These are phyloP conservation scores for Arthonia radiata DNA, from an alignment of 495 filamentous ascomycete genomes.

Conservation along the genomic window DNA sequence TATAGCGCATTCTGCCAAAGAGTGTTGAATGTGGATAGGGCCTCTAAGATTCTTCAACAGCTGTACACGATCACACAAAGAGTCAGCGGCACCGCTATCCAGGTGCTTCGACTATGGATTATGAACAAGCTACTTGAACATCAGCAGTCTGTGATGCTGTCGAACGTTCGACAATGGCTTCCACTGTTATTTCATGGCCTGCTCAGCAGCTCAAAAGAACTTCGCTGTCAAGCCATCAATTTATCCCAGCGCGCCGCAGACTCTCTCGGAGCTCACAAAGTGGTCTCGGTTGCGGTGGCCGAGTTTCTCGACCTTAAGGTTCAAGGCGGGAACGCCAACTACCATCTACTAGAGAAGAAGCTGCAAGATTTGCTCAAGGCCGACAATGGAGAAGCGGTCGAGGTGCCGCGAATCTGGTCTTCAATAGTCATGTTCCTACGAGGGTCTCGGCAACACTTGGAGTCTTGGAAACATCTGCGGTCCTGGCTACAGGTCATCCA, in stretches of 20 bases:
- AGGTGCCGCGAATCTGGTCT: conserved; percentile 80
- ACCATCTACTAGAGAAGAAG: conserved; percentile 45
- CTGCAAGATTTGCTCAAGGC: no score
- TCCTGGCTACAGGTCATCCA: conserved; percentile 57
- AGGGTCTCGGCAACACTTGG: conserved; percentile 29
- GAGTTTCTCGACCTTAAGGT: conserved; percentile 34
- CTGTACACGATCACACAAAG: conserved; percentile 48
- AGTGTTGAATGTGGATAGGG: conserved; percentile 43
- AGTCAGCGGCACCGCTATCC: conserved; percentile 51
- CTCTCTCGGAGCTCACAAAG: conserved; percentile 34
- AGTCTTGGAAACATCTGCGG: conserved; percentile 46
- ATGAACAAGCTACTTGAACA: conserved; percentile 54
- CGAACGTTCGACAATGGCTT: conserved; percentile 42
- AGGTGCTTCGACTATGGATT: conserved; percentile 44
- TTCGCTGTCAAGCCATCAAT: conserved; percentile 43
- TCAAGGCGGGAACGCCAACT: conserved; percentile 33
- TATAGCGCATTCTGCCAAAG: conserved; percentile 51
- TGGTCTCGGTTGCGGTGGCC: conserved; percentile 34
- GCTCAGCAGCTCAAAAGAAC: conserved; percentile 52
- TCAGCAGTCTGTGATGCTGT: conserved; percentile 36
- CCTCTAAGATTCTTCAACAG: conserved; percentile 37
- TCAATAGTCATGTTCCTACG: conserved; percentile 53
- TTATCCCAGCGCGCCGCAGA: conserved; percentile 43
- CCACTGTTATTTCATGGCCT: conserved; percentile 57
- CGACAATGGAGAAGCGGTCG: conserved; percentile 32